Conservation (phyloP, 768 basidiomycete genomes). For the Podaxis sp. region DNA sequence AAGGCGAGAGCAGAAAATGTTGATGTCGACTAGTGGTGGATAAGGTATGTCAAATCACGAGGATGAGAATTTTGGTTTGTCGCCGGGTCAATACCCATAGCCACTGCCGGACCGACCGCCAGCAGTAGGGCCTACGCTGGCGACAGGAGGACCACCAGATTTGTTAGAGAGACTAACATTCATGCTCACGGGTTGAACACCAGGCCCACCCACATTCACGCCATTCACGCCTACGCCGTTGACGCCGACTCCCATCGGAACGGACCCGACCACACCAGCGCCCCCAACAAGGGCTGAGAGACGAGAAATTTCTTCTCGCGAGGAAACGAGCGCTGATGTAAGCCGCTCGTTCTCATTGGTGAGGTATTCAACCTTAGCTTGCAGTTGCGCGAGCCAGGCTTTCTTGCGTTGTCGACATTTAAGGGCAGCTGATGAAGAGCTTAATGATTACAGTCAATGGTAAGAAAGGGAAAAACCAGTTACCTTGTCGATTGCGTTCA, state of each 20-base stretch:
- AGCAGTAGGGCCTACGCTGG: constrained; percentile 11
- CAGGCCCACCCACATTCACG: constrained; percentile 28
- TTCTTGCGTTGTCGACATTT: constrained; percentile 99
- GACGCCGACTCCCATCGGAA: constrained; percentile 26
- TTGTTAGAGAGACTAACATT: constrained; percentile 38
- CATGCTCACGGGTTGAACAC: constrained; percentile 46
- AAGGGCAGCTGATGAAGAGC: constrained; percentile 69
- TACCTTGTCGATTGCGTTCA: constrained; percentile 97
- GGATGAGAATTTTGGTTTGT: constrained; percentile 1
- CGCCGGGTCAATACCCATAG: constrained; percentile 25
- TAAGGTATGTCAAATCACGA: constrained; percentile 11
- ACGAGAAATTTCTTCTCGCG: constrained; percentile 90
- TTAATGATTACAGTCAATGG: constrained; percentile 4
- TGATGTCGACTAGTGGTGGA: constrained; percentile 12
- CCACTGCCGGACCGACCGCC: constrained; percentile 26
- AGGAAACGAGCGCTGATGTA: constrained; percentile 78
- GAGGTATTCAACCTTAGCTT: constrained; percentile 91
- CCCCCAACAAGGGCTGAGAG: constrained; percentile 72
- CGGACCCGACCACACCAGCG: constrained; percentile 50
- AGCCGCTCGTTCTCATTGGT: constrained; percentile 95
- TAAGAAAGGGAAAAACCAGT: constrained; percentile 19
- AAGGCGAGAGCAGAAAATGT: constrained; percentile 6
- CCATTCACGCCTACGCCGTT: constrained; percentile 20
- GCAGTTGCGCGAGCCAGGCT: constrained; percentile 91
- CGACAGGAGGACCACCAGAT: constrained; percentile 23